Evolutionary conservation across 2,329 filamentous ascomycete genomes (phyloP).

Genomic region (Orbilia javanica): DNA sequence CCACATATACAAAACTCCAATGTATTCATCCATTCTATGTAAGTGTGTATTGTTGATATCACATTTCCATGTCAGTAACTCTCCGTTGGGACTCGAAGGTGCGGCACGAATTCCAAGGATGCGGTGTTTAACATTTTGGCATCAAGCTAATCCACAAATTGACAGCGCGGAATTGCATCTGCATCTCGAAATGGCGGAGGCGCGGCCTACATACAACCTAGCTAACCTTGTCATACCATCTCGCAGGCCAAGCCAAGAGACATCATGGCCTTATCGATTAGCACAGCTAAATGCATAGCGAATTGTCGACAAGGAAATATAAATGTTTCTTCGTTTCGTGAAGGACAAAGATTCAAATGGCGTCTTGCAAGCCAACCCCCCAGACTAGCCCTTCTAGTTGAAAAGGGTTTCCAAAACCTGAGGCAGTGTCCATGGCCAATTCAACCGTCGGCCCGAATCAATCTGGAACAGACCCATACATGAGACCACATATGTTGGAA

Average conservation of each 20-base stretch:
- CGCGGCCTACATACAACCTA: not conserved
- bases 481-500: conserved; percentile 55
- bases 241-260: not conserved
- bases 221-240: not conserved
- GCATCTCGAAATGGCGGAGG: conserved; percentile 14
- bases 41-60: not conserved
- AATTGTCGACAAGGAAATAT: not conserved
- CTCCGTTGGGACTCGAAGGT: conserved; percentile 17
- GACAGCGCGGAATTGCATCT: conserved; percentile 11
- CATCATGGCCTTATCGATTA: conserved; percentile 21
- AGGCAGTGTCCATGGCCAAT: conserved; percentile 36
- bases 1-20: not conserved
- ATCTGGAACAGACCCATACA: conserved; percentile 20
- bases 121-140: not conserved
- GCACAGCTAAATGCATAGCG: not conserved
- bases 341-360: not conserved
- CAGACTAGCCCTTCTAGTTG: no score
- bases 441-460: conserved; percentile 56
- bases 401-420: conserved; percentile 8
- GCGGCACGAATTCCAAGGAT: conserved; percentile 7
- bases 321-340: not conserved
- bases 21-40: not conserved
- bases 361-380: not conserved
- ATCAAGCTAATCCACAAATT: conserved; percentile 2
- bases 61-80: not conserved